Percentiles rank a stretch among this genome's conserved stretches.
phyloP scores from a whole-genome alignment of 805 yeast species.

The Nakazawaea laoshanensis region DNA sequence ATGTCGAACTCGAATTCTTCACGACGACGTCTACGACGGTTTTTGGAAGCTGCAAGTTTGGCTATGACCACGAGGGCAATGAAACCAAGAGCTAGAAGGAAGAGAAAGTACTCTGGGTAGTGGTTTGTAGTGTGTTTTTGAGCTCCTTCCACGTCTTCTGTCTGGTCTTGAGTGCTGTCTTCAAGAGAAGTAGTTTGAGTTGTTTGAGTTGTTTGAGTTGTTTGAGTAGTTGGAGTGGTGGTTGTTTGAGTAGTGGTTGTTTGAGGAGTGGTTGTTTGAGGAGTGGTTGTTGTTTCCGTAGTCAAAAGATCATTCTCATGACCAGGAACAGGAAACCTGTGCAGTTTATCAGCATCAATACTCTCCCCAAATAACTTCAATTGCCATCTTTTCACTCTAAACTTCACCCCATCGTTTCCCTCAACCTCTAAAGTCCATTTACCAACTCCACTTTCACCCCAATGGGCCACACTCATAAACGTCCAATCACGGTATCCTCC shows the following conservation, averaged over 20 bases:
- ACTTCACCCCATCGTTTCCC: constrained; percentile 25
- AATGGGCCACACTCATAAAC: constrained; percentile 95
- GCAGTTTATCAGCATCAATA: constrained; percentile 54
- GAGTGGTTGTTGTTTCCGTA: constrained; percentile 3
- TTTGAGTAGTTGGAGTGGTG: constrained; percentile 11
- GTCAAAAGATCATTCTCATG: constrained; percentile 10
- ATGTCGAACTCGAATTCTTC: constrained; percentile 74
- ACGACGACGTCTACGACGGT: constrained; percentile 41
- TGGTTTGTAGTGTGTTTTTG: constrained; percentile 30
- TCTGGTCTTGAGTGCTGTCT: constrained; percentile 9
- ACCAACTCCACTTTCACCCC: constrained; percentile 84
- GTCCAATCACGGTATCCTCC: constrained; percentile 77
- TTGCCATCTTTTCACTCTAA: constrained; percentile 60
- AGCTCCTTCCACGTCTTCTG: constrained; percentile 20
- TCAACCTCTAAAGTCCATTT: constrained; percentile 69
- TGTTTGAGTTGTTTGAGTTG: constrained; percentile 12
- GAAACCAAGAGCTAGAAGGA: constrained; percentile 52
- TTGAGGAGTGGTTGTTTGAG: constrained; percentile 5
- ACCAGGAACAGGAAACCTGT: constrained; percentile 26
- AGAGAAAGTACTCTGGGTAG: constrained; percentile 54
- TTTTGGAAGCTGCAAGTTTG: constrained; percentile 30
- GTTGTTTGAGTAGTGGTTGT: constrained; percentile 10
- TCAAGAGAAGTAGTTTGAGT: constrained; percentile 9
- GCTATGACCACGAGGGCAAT: constrained; percentile 32
- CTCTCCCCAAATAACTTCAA: constrained; percentile 78